Percentiles rank a stretch among this genome's conserved stretches.
Evolutionary conservation across 306 rosid species (phyloP).

Genomic region (Citrullus mucosospermus): DNA sequence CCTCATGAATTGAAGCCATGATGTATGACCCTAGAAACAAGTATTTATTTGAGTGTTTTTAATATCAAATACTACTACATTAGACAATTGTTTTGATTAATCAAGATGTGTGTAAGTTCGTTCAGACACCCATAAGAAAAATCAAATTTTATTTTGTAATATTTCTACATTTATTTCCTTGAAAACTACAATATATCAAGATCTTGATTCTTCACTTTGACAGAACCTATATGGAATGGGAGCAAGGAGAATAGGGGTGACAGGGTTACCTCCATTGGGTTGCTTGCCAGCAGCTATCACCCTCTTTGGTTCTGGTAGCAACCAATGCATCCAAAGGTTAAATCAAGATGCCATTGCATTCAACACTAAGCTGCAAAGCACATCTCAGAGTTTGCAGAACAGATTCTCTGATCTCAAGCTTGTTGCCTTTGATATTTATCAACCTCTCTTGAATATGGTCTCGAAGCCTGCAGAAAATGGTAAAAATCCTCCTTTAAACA

Average conservation of each 20-base stretch:
- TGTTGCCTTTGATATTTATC: slow-evolving; percentile 36
- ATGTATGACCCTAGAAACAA: not conserved
- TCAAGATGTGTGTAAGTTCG: not conserved
- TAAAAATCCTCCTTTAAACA: slow-evolving; percentile 1
- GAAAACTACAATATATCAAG: not conserved
- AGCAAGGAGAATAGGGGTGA: slow-evolving; percentile 40
- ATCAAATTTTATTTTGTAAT: not conserved
- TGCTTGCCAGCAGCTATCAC: slow-evolving; percentile 45
- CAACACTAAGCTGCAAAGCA: slow-evolving; percentile 35
- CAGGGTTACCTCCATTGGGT: slow-evolving; percentile 43
- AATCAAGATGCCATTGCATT: slow-evolving; percentile 41
- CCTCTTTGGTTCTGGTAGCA: slow-evolving; percentile 41
- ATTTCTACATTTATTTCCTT: not conserved
- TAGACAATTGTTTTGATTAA: not conserved
- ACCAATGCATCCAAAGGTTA: slow-evolving; percentile 33
- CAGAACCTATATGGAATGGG: slow-evolving; percentile 45
- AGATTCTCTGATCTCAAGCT: slow-evolving; percentile 34
- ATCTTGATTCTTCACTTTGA: not conserved
- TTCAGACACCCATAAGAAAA: not conserved
- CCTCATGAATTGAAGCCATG: not conserved
- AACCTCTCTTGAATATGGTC: slow-evolving; percentile 38
- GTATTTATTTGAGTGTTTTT: not conserved
- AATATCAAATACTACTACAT: not conserved
- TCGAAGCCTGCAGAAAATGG: slow-evolving; percentile 29
- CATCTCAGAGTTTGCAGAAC: slow-evolving; percentile 29